Conservation (phyloP, 176 grass and related monocot genomes). For the Aegilops speltoides region DNA sequence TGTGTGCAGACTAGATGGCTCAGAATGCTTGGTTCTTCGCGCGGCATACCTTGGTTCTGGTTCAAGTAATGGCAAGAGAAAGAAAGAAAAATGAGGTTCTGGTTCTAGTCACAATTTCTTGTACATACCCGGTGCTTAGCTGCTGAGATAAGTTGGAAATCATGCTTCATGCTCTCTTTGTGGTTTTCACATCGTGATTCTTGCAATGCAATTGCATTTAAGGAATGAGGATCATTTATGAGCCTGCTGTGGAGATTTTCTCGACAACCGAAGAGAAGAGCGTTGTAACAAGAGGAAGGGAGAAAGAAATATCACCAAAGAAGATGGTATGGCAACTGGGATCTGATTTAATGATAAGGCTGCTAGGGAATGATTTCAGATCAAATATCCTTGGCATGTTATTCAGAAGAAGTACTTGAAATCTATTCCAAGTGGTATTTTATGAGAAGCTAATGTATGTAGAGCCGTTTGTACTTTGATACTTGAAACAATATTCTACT, state of each 20-base stretch:
- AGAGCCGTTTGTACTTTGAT: neutral
- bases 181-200: neutral
- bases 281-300: neutral
- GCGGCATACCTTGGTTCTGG: neutral
- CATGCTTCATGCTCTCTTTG: neutral
- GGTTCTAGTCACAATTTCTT: neutral
- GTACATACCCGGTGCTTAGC: neutral
- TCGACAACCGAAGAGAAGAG: neutral
- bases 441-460: neutral
- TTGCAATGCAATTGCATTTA: neutral
- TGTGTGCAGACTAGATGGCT: neutral
- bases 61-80: neutral
- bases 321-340: neutral
- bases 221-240: neutral
- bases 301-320: neutral
- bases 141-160: neutral
- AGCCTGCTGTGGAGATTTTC: neutral
- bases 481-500: neutral
- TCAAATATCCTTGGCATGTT: neutral
- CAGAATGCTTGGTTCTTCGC: neutral
- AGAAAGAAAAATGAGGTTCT: neutral
- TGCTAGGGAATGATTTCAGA: neutral
- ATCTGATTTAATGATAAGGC: neutral
- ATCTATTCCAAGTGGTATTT: neutral
- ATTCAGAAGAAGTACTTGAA: neutral